Evolutionary conservation across 2,329 filamentous ascomycete species (phyloP).

Genomic region (Ceratocystis variospora): DNA sequence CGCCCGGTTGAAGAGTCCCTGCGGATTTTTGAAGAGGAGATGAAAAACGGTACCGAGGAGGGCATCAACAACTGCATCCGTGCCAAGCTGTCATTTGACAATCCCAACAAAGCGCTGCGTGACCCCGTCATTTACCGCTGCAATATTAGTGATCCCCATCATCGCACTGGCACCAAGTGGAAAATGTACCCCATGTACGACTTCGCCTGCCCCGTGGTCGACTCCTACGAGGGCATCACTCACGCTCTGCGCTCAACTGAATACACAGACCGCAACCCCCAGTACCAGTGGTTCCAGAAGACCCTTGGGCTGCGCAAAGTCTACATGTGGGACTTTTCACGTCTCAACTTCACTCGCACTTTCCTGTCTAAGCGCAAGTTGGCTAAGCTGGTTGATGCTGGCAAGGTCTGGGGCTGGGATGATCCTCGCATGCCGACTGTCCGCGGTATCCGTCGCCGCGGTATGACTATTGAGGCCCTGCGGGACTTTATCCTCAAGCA

Average conservation of each 20-base stretch:
- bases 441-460: constrained; percentile 61
- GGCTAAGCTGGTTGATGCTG: constrained; percentile 65
- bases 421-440: constrained; percentile 79
- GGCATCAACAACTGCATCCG: constrained; percentile 82
- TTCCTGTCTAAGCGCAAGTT: constrained; percentile 79
- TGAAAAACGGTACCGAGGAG: constrained; percentile 72
- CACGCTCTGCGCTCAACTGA: constrained; percentile 74
- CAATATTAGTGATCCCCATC: constrained; percentile 54
- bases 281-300: constrained; percentile 76
- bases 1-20: constrained; percentile 70
- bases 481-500: constrained; percentile 76
- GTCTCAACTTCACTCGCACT: constrained; percentile 72
- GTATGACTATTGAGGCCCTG: constrained; percentile 65
- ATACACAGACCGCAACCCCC: constrained; percentile 74
- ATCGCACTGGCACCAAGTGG: constrained; percentile 66
- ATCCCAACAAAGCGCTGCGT: constrained; percentile 88
- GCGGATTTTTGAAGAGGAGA: constrained; percentile 75
- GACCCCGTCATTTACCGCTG: constrained; percentile 97
- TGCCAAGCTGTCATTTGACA: constrained; percentile 82
- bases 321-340: constrained; percentile 73
- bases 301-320: constrained; percentile 61
- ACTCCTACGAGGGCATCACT: constrained; percentile 68
- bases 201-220: constrained; percentile 70
- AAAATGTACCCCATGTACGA: constrained; percentile 84
- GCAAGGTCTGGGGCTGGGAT: constrained; percentile 71